Conservation (phyloP, 2,329 filamentous ascomycete species). For the Colletotrichum theobromicola region DNA sequence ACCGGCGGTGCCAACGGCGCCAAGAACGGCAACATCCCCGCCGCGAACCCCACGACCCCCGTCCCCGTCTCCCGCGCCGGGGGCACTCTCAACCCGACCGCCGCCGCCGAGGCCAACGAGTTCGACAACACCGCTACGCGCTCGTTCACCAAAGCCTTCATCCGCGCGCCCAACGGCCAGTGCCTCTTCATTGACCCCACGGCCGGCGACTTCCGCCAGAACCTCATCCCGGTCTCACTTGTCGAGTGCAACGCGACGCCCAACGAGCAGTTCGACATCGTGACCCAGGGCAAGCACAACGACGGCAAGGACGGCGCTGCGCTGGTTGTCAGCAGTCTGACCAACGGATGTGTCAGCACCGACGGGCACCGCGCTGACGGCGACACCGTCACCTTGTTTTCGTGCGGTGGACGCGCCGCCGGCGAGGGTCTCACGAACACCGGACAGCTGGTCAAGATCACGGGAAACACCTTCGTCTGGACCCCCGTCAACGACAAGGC, state of each 20-base stretch:
- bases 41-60: conserved; percentile 43
- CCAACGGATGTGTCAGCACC: conserved; percentile 57
- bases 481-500: conserved; percentile 49
- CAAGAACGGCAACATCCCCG: conserved; percentile 23
- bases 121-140: conserved; percentile 53
- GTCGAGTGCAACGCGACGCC: conserved; percentile 48
- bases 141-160: conserved; percentile 48
- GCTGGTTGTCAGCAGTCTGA: conserved; percentile 54
- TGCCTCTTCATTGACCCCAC: conserved; percentile 58
- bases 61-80: conserved; percentile 57
- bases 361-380: conserved; percentile 46
- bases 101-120: conserved; percentile 52
- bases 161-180: conserved; percentile 52
- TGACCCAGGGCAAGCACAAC: conserved; percentile 56
- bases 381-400: conserved; percentile 56
- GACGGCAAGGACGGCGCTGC: conserved; percentile 42
- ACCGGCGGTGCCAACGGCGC: background rate
- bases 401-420: conserved; percentile 56
- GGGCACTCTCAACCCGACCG: conserved; percentile 51
- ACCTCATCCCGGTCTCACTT: conserved; percentile 54
- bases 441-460: conserved; percentile 56
- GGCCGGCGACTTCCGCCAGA: conserved; percentile 59
- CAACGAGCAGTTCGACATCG: conserved; percentile 56
- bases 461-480: conserved; percentile 43
- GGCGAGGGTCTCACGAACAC: conserved; percentile 52